Percentiles rank a stretch among this genome's conserved stretches.
Evolutionary conservation across 208 protist species (phyloP).

Genomic region (Angomonas desouzai): DNA sequence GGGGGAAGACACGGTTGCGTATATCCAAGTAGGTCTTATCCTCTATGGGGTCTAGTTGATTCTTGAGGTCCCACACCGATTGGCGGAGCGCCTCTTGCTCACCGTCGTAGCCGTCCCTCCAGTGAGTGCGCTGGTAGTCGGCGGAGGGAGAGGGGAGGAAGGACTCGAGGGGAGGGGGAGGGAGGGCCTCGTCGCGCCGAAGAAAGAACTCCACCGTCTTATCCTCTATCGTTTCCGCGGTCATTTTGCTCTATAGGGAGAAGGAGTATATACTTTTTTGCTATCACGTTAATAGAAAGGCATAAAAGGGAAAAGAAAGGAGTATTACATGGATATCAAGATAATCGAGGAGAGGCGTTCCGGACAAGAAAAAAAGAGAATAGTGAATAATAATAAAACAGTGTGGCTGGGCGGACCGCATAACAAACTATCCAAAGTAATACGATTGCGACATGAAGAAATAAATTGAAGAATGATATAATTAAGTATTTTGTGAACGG

Average conservation of each 20-base stretch:
- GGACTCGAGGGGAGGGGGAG: slow-evolving; percentile 30
- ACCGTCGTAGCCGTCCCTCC: slow-evolving; percentile 74
- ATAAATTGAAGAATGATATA: too few species aligned
- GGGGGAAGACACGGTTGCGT: slow-evolving; percentile 69
- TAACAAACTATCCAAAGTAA: too few species aligned
- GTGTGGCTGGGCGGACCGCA: too few species aligned
- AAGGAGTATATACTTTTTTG: neutral
- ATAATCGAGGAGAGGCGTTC: too few species aligned
- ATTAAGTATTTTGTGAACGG: too few species aligned
- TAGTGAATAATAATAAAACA: too few species aligned
- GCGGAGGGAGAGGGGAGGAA: slow-evolving; percentile 10
- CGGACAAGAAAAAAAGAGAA: too few species aligned
- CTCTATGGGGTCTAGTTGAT: slow-evolving; percentile 46
- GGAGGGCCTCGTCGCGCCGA: slow-evolving; percentile 21
- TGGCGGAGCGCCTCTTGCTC: slow-evolving; percentile 38
- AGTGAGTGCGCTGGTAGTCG: slow-evolving; percentile 36
- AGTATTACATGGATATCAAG: too few species aligned
- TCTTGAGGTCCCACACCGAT: slow-evolving; percentile 57
- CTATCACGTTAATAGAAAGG: too few species aligned
- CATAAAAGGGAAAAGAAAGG: too few species aligned
- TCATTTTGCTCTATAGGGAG: too few species aligned
- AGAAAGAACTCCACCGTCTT: slow-evolving; percentile 71
- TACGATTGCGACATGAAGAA: too few species aligned
- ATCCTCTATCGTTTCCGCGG: slow-evolving; percentile 42
- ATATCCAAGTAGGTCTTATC: slow-evolving; percentile 32